Base-by-base conservation (phyloP, 768 basidiomycete genomes). In the Trametes meyenii region DNA sequence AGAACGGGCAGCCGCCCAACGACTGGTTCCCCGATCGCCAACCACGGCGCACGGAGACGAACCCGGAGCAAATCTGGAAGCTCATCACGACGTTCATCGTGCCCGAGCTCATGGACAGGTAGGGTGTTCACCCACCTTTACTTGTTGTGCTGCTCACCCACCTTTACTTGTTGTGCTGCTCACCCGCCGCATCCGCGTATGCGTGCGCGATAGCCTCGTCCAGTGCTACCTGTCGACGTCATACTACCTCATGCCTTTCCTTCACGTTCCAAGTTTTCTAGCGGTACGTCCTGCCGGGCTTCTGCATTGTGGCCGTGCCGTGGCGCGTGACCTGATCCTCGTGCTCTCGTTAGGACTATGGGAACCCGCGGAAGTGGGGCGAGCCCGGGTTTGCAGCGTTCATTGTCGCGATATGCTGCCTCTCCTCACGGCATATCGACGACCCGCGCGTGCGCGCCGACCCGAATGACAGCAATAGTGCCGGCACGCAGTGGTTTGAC, bases 41-140 rank as follows among this genome's bases (percentile, higher is more conserved):
- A 19, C 85, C 85, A 5, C 80, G 84, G 45, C 83, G 88, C 21
- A 87, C 87, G 36, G 90, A 93, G 67, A 83, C 89, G 59, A 92
- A 95, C 69, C 93, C 95, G 11, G 92, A 95, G 75, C 85, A 85
- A 10, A 76, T 92, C 5, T 97, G 94, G 94, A 85, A 89, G 60
- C 79, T 90, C 19, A 89, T 96, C 69, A 95, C 94, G 1, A 88
- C 90, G 1, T 85, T 87, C 58, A 94, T 96, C 58, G 84, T 85
- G 3, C 92, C 94, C 10, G 93, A 95, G 69, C 80, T 96, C 54
- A 96, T 97, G 93, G 94, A 97, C 74, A 94, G 85, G 94, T 92
- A 67, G 69, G 80, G 71, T 69, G 40, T 50, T 17, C 46, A 48
- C 56, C 29, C 50, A 45, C 62, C 44, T 33, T 48, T 53, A 53